Evolutionary conservation across 768 basidiomycete genomes (phyloP), one percentile per base, ranked within the genome.

Genomic region (Russula foetens): DNA sequence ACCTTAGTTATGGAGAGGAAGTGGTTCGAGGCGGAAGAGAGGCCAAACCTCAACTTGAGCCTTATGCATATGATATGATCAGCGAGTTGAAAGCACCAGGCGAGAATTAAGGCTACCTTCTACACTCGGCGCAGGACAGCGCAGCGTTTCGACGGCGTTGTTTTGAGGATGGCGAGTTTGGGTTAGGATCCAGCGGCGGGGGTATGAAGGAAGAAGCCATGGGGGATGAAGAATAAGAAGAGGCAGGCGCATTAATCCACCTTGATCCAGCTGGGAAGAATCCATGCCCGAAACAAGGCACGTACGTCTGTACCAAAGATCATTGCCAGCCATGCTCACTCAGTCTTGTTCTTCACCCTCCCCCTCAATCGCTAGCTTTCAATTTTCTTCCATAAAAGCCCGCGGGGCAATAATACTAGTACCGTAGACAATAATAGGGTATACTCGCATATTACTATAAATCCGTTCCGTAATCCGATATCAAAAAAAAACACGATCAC

Each of bases 91-190:
- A 17, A 55, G 60, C 31, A 23, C 14, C 28, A 44, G 55, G 60
- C 44, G 23, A 33, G 53, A 45, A 26, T n/a, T 17, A 62, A 68
- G 41, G 57, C 66, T 58, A 84, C 84, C 85, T 79, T 68, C 85
- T 76, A 73, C 85, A 87, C 71, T 87, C 85, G 7, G 84, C 84
- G 71, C 85, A 87, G 1, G 82, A 84, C 12, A 84, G 73, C 24
- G 82, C 79, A 14, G 79, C 76, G 28, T 79, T 72, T 26, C 72
- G 70, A 60, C 64, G 69, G 56, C 67, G 70, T 70, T 62, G 67
- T 56, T 68, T 67, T 26, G 65, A 65, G 54, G 65, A 64, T 8
- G 59, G 56, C 14, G 65, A 56, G 43, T 45, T 60, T 50, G 56
- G 49, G 31, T 35, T 56, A 28, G 59, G 52, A 31, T 57, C 52